Percentiles rank a stretch among this genome's conserved stretches.
These are phyloP conservation scores for Aspergillus japonicus DNA, from an alignment of 2,329 filamentous ascomycete genomes.

Conservation along the genomic window DNA sequence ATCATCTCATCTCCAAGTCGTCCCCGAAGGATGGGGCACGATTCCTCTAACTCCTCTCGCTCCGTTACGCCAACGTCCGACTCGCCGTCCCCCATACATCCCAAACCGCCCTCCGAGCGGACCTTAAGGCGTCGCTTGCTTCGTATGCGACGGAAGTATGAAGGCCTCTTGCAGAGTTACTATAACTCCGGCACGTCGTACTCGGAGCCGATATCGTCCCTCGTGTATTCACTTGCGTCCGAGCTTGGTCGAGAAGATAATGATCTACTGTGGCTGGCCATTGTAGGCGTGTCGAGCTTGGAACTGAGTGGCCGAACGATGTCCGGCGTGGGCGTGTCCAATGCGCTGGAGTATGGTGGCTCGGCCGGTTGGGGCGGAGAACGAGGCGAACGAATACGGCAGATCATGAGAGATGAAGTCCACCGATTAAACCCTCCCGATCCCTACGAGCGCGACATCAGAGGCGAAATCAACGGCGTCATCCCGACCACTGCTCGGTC, in stretches of 20 bases:
- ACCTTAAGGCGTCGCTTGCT: slow-evolving; percentile 71
- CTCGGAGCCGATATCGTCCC: slow-evolving; percentile 89
- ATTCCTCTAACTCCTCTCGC: slow-evolving; percentile 48
- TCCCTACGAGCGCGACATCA: slow-evolving; percentile 57
- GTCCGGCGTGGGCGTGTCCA: slow-evolving; percentile 67
- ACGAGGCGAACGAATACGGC: slow-evolving; percentile 78
- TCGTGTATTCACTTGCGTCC: slow-evolving; percentile 91
- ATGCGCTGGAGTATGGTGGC: slow-evolving; percentile 54
- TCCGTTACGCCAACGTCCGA: slow-evolving; percentile 46
- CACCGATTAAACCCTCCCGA: slow-evolving; percentile 84
- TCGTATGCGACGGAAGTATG: slow-evolving; percentile 73
- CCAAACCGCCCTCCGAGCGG: slow-evolving; percentile 66
- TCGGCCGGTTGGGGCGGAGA: slow-evolving; percentile 75
- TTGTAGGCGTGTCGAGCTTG: slow-evolving; percentile 91
- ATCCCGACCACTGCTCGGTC: slow-evolving; percentile 86
- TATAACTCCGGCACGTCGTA: slow-evolving; percentile 87
- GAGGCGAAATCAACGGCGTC: slow-evolving; percentile 70
- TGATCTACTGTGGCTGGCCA: slow-evolving; percentile 89
- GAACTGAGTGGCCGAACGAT: slow-evolving; percentile 87
- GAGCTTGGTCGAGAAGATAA: slow-evolving; percentile 96
- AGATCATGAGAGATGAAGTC: slow-evolving; percentile 88
- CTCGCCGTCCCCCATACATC: slow-evolving; percentile 40
- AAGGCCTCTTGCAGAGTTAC: slow-evolving; percentile 73
- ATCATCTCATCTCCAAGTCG: slow-evolving; percentile 43
- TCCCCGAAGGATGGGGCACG: slow-evolving; percentile 39